These are phyloP conservation scores for Malania oleifera DNA, from an alignment of 164 flowering plant species.

Conservation along the genomic window DNA sequence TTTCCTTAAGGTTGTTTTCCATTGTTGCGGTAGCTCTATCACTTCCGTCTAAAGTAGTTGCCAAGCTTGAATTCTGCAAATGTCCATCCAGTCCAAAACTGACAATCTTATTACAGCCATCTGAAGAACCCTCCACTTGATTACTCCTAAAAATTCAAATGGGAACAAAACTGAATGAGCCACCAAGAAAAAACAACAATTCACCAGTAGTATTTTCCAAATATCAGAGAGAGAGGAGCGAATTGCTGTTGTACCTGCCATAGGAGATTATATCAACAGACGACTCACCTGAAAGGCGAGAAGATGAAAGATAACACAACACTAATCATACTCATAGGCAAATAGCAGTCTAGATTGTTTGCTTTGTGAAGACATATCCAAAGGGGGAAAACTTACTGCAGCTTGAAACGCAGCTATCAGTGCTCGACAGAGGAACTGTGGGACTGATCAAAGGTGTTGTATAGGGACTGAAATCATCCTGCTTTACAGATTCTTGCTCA, in stretches of 20 bases:
- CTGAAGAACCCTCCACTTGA: slow-evolving; percentile 25
- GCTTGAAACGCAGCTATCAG: slow-evolving; percentile 47
- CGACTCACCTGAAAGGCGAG: slow-evolving; percentile 51
- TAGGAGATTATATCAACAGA: slow-evolving; percentile 42
- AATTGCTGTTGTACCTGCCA: slow-evolving; percentile 32
- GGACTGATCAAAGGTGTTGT: slow-evolving; percentile 42
- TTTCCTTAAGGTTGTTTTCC: slow-evolving; percentile 16
- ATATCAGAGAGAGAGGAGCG: not conserved
- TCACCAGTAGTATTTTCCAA: not conserved
- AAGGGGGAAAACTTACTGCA: slow-evolving; percentile 39
- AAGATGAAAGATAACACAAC: not conserved
- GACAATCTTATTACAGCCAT: slow-evolving; percentile 25
- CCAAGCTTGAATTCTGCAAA: slow-evolving; percentile 13
- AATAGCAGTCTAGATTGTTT: not conserved
- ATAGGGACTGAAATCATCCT: slow-evolving; percentile 22
- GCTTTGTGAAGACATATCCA: not conserved
- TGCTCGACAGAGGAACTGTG: slow-evolving; percentile 44
- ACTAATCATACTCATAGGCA: not conserved
- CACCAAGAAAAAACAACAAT: not conserved
- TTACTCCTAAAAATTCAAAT: slow-evolving; percentile 25
- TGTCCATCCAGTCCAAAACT: slow-evolving; percentile 8
- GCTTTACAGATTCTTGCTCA: slow-evolving; percentile 20
- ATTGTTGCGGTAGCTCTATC: slow-evolving; percentile 11
- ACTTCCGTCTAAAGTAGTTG: slow-evolving; percentile 13
- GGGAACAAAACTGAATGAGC: not conserved